Conservation (phyloP, 495 filamentous ascomycete genomes). For the Alectoria sarmentosa region DNA sequence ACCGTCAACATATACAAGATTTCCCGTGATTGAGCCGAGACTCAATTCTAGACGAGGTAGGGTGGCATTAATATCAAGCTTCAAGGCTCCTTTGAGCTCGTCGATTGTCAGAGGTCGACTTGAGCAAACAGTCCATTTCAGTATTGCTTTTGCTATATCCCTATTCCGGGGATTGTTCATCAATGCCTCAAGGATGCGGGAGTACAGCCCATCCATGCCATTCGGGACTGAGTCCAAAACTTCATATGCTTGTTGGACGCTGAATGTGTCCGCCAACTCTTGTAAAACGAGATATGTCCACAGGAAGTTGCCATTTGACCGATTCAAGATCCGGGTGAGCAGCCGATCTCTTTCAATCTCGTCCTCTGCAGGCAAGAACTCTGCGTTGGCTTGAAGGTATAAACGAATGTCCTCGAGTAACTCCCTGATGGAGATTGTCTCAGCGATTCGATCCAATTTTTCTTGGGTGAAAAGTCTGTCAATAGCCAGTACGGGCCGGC, state of each 20-base stretch:
- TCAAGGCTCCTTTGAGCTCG: slow-evolving; percentile 30
- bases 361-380: not conserved
- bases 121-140: slow-evolving; percentile 31
- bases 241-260: not conserved
- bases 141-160: slow-evolving; percentile 25
- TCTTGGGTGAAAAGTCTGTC: not conserved
- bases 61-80: slow-evolving; percentile 27
- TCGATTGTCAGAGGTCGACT: slow-evolving; percentile 26
- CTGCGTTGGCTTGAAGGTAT: not conserved
- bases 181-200: not conserved
- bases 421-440: not conserved
- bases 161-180: not conserved
- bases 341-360: not conserved
- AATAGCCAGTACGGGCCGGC: not conserved
- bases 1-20: slow-evolving; percentile 21
- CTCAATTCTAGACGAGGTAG: slow-evolving; percentile 21
- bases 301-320: not conserved
- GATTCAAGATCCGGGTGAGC: not conserved
- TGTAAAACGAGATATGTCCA: not conserved
- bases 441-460: not conserved
- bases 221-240: not conserved
- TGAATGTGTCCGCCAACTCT: not conserved
- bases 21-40: slow-evolving; percentile 24
- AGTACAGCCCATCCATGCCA: not conserved
- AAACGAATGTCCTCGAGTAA: not conserved